Evolutionary conservation across 176 grass and related monocot species (phyloP).

Genomic region (sorghum (Sorghum bicolor)): DNA sequence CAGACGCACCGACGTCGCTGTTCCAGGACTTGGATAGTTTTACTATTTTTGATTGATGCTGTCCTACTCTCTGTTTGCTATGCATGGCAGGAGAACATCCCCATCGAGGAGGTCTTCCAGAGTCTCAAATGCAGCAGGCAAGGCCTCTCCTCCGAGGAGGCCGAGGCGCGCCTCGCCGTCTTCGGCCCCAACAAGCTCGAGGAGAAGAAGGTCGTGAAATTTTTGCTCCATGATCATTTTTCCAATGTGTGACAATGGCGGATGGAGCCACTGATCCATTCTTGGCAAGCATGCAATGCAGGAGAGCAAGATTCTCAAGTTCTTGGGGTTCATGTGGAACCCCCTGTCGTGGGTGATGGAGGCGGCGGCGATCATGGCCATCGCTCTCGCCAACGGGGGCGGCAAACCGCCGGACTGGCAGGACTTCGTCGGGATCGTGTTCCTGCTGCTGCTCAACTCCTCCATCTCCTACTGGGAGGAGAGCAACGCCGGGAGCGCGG

Average conservation of each 20-base stretch:
- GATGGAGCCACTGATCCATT: background rate
- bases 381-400: slow-evolving; percentile 66
- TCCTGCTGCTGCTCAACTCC: slow-evolving; percentile 69
- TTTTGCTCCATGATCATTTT: background rate
- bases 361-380: slow-evolving; percentile 82
- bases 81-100: slow-evolving; percentile 69
- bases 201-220: slow-evolving; percentile 60
- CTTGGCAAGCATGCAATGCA: background rate
- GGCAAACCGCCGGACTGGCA: slow-evolving; percentile 89
- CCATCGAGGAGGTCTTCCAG: slow-evolving; percentile 86
- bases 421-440: slow-evolving; percentile 91
- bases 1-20: background rate
- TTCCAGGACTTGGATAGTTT: background rate
- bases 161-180: slow-evolving; percentile 45
- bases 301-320: slow-evolving; percentile 90
- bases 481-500: slow-evolving; percentile 81
- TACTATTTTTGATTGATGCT: background rate
- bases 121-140: slow-evolving; percentile 53
- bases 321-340: slow-evolving; percentile 99
- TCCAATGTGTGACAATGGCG: background rate
- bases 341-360: slow-evolving; percentile 99
- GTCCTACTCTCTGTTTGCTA: background rate
- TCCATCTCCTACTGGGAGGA: slow-evolving; percentile 87
- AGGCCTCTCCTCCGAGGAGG: slow-evolving; percentile 64
- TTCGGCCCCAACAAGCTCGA: slow-evolving; percentile 98